Conservation (phyloP, 441 rosid genomes). For the Syzygium malaccense region DNA sequence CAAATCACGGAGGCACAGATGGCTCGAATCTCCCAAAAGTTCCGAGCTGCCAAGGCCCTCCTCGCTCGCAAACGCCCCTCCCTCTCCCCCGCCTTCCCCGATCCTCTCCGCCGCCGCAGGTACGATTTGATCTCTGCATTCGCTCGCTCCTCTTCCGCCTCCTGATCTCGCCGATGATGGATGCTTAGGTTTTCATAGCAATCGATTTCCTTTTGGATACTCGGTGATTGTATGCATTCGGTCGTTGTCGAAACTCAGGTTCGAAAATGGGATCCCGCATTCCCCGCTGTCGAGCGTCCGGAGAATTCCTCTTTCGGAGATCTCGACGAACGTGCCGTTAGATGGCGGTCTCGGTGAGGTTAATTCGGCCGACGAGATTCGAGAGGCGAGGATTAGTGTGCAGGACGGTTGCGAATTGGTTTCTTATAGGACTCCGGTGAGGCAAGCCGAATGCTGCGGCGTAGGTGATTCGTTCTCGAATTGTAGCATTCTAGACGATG, state of each 20-base stretch:
- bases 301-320: slow-evolving; percentile 55
- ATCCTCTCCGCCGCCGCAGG: not conserved
- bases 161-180: not conserved
- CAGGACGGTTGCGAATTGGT: slow-evolving; percentile 9
- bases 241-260: not conserved
- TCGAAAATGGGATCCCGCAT: not conserved
- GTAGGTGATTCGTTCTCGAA: slow-evolving; percentile 19
- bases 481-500: slow-evolving; percentile 60
- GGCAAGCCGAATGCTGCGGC: slow-evolving; percentile 19
- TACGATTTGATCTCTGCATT: not conserved
- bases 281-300: slow-evolving; percentile 10
- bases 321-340: slow-evolving; percentile 24
- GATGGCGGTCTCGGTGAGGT: not conserved
- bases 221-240: not conserved
- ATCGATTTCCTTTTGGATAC: not conserved
- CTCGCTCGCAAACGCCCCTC: slow-evolving; percentile 48
- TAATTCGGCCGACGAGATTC: slow-evolving; percentile 1
- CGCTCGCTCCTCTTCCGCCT: not conserved
- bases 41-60: slow-evolving; percentile 50
- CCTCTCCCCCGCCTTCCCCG: slow-evolving; percentile 11
- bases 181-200: not conserved
- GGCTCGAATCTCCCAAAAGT: slow-evolving; percentile 46
- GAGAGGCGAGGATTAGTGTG: slow-evolving; percentile 7
- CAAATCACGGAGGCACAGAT: slow-evolving; percentile 19
- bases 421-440: slow-evolving; percentile 42